phyloP scores from a whole-genome alignment of 129 eudicot species.

The Helichrysum umbraculigerum region DNA sequence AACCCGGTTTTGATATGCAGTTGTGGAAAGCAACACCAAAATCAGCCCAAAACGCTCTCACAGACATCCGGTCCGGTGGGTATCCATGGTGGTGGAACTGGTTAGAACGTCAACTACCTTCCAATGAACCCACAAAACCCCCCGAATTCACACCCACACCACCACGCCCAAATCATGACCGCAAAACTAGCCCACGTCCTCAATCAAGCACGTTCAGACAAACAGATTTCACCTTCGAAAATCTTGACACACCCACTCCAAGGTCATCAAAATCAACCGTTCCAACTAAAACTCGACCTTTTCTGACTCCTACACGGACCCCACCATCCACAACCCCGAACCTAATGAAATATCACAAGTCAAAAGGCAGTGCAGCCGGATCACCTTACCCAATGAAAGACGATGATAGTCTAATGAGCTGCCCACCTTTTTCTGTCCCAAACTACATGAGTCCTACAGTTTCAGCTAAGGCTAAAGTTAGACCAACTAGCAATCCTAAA shows the following conservation, averaged over 20 bases:
- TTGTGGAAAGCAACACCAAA: conserved; percentile 70
- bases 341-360: conserved; percentile 39
- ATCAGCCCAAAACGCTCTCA: conserved; percentile 47
- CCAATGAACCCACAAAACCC: conserved; percentile 39
- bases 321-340: conserved; percentile 53
- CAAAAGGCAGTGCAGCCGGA: conserved; percentile 43
- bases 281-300: conserved; percentile 38
- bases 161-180: conserved; percentile 44
- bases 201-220: conserved; percentile 37
- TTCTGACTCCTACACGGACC: conserved; percentile 52
- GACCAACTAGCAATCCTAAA: conserved; percentile 60
- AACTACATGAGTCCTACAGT: conserved; percentile 83
- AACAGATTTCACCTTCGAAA: conserved; percentile 33
- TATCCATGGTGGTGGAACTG: conserved; percentile 99
- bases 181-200: conserved; percentile 53
- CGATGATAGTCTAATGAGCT: conserved; percentile 89
- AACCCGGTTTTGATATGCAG: conserved; percentile 29
- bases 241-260: conserved; percentile 58
- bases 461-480: conserved; percentile 87
- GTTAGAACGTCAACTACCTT: conserved; percentile 73
- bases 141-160: conserved; percentile 52
- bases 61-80: conserved; percentile 60
- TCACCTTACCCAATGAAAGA: conserved; percentile 62
- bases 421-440: conserved; percentile 95
- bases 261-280: conserved; percentile 56